Evolutionary conservation across 495 filamentous ascomycete species (phyloP), one percentile per base, ranked within the genome.

Genomic region (Staphylotrichum tortipilum): DNA sequence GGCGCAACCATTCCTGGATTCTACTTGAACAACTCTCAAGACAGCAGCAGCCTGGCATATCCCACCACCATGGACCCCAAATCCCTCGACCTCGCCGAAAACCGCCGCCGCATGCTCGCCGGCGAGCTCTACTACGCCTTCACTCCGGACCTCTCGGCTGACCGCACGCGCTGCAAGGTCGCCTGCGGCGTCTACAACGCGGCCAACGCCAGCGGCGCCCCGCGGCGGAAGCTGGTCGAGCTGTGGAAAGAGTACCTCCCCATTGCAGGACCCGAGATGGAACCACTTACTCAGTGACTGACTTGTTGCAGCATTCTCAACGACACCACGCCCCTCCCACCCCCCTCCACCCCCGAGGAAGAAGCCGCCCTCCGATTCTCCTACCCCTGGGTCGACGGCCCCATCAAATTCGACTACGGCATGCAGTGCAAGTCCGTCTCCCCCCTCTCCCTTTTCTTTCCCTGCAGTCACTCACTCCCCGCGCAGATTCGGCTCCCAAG

Each of bases 371-470:
- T 79, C 4, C 76, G 86, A 34, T 64, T 63, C 12, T 58, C 78
- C 29, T 77, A 85, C 11, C 78, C 86, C 4, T 89, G 76, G 74
- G 69, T 91, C n/a, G 81, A 87, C 50, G 66, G 78, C 0, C 86
- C 87, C 7, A 70, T 94, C 55, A 74, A 71, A 12, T 68, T 82
- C 3, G 88, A 94, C 62, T 89, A 92, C 53, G 88, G 88, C 2
- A 79, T 71, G 57, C 88, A 94, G 49, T 66, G 90, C 38, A 73
- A 63, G 61, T 37, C 3, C 28, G 15, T 28, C 49, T n/a, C 21
- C 14, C 28, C 18, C 38, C 30, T 11, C 36, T 15, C n/a, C 43
- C 10, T 29, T 24, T 40, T 29, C 46, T 17, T 30, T 35, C 26
- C 2, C 8, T 10, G 14, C 21, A 35, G 8, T 47, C 17, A 50